Evolutionary conservation across 257 asterid species (phyloP).

Genomic region (Lycium ferocissimum): DNA sequence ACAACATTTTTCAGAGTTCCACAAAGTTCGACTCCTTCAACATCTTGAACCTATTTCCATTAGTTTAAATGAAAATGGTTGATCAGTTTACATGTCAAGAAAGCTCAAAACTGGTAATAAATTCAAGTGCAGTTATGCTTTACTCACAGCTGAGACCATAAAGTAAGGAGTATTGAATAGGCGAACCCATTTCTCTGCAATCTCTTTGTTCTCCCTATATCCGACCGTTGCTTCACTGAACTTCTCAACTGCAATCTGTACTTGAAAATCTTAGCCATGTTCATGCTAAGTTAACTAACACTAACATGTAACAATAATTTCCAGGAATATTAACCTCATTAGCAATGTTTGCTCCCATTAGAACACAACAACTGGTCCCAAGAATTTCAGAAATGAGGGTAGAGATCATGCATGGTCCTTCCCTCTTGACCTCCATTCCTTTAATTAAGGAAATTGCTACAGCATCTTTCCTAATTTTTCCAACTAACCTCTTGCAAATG

Average conservation of each 20-base stretch:
- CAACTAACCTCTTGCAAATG: constrained; percentile 68
- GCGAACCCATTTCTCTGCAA: constrained; percentile 84
- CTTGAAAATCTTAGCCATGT: neutral
- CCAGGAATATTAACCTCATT: constrained; percentile 60
- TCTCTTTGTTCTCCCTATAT: constrained; percentile 65
- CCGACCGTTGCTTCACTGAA: constrained; percentile 95
- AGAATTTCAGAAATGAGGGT: constrained; percentile 72
- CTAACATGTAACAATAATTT: neutral
- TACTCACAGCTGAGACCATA: constrained; percentile 79
- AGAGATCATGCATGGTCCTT: constrained; percentile 96
- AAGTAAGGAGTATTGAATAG: constrained; percentile 80
- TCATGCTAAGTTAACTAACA: neutral
- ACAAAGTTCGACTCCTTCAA: constrained; percentile 94
- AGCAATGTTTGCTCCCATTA: constrained; percentile 95
- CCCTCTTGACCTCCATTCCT: constrained; percentile 94
- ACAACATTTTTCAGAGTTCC: constrained; percentile 89
- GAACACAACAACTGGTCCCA: constrained; percentile 75
- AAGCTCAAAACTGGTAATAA: neutral
- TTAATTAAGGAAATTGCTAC: constrained; percentile 79
- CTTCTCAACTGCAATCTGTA: constrained; percentile 85
- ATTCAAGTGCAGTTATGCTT: constrained; percentile 23
- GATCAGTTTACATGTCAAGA: neutral
- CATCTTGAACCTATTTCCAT: constrained; percentile 77
- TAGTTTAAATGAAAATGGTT: neutral
- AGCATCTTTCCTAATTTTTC: constrained; percentile 65